Percentiles rank a stretch among this genome's conserved stretches.
These are phyloP conservation scores for Aechmea fasciata DNA, from an alignment of 176 grass and related monocot genomes.

Conservation along the genomic window DNA sequence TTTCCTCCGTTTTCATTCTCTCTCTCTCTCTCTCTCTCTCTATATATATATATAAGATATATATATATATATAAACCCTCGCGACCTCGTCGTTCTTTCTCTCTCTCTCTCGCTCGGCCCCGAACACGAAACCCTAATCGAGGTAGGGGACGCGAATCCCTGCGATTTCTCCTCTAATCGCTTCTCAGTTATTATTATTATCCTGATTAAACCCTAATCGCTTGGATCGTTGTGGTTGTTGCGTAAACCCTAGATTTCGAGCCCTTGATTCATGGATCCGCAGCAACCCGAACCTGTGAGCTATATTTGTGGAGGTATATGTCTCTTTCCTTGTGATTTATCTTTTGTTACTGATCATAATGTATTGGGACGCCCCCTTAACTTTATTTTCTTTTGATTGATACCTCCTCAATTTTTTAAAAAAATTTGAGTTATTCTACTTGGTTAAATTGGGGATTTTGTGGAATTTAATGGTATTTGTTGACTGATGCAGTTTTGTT, in stretches of 20 bases:
- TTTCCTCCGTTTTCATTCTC: too few species aligned
- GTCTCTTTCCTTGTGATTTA: background rate
- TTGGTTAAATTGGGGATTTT: background rate
- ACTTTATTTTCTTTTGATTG: too few species aligned
- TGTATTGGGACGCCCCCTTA: too few species aligned
- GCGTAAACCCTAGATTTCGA: background rate
- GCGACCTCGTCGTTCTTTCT: background rate
- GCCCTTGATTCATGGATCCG: constrained; percentile 27
- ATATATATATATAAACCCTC: background rate
- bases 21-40: too few species aligned
- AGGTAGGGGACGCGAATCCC: background rate
- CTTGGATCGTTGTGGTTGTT: background rate
- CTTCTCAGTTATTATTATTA: background rate
- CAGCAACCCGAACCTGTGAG: constrained; percentile 31
- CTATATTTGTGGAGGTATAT: constrained; percentile 36
- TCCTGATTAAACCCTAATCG: background rate
- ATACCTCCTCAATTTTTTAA: background rate
- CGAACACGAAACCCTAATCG: background rate
- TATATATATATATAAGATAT: too few species aligned
- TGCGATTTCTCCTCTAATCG: background rate
- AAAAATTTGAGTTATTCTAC: constrained; percentile 1
- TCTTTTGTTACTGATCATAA: background rate
- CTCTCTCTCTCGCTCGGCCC: background rate
- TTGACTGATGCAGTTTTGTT: too few species aligned
- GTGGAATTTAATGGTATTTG: too few species aligned